Evolutionary conservation across 345 rosid genomes (phyloP).

Genomic region (Citrus sinensis): DNA sequence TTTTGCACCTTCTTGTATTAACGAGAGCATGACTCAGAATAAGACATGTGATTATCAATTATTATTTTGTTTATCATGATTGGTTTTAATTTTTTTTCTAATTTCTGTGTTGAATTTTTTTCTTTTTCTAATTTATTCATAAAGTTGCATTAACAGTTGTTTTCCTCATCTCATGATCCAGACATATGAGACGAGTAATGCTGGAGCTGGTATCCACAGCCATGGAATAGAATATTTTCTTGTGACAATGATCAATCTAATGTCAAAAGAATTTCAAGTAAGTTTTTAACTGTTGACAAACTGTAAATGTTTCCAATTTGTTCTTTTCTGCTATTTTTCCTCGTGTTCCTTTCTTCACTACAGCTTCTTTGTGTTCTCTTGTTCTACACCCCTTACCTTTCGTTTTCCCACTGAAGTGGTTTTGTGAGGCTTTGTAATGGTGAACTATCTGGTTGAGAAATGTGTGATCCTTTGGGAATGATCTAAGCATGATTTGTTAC

Average conservation of each 20-base stretch:
- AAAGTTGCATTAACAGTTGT: background rate
- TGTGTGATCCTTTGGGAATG: background rate
- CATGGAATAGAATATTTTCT: constrained; percentile 96
- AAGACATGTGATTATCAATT: background rate
- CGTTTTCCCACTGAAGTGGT: background rate
- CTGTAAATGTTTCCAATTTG: background rate
- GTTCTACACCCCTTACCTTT: background rate
- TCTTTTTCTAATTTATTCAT: background rate
- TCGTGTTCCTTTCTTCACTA: background rate
- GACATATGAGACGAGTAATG: constrained; percentile 84
- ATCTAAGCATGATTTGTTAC: background rate
- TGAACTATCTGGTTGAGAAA: background rate
- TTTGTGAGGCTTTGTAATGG: background rate
- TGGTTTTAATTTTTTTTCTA: background rate
- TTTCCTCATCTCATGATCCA: constrained; percentile 22
- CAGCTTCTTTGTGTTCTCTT: background rate
- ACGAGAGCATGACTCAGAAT: background rate
- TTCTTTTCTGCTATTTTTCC: background rate
- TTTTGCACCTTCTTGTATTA: background rate
- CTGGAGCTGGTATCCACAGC: constrained; percentile 95
- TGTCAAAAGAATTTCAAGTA: constrained; percentile 80
- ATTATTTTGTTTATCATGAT: constrained; percentile 1
- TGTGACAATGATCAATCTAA: constrained; percentile 85
- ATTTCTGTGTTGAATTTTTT: background rate
- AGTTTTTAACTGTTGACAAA: constrained; percentile 6